A percentile compares a stretch with the other conserved stretches of the same genome.
Conservation (phyloP, 1,284 basidiomycete species). For the Sporisorium iseilematis-ciliati region DNA sequence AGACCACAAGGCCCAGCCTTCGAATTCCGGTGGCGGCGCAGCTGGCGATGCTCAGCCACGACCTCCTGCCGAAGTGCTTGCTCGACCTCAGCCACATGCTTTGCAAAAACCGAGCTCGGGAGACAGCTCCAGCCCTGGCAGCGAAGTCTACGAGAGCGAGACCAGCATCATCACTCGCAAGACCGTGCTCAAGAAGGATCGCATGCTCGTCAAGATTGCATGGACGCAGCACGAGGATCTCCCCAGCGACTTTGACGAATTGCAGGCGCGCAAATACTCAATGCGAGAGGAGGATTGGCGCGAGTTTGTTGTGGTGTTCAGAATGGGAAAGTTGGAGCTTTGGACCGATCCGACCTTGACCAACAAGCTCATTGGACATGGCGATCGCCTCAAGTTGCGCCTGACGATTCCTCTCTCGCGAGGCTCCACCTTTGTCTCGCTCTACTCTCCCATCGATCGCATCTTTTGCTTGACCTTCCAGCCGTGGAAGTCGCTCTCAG, state of each 20-base stretch:
- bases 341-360: constrained; percentile 77
- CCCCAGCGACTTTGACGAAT: constrained; percentile 77
- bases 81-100: constrained; percentile 43
- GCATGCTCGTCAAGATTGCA: constrained; percentile 83
- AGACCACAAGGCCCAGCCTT: background rate
- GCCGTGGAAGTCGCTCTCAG: constrained; percentile 33
- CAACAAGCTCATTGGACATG: constrained; percentile 47
- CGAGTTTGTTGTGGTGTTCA: constrained; percentile 84
- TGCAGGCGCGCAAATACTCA: constrained; percentile 73
- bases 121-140: constrained; percentile 8
- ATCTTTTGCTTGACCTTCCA: constrained; percentile 79
- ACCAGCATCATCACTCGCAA: constrained; percentile 42
- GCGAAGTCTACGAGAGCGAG: constrained; percentile 17
- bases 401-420: constrained; percentile 78
- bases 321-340: constrained; percentile 79
- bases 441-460: constrained; percentile 84
- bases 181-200: constrained; percentile 74
- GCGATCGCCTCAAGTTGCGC: constrained; percentile 74
- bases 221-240: constrained; percentile 75
- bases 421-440: constrained; percentile 76
- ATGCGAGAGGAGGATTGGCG: constrained; percentile 79
- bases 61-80: constrained; percentile 59
- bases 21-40: background rate
- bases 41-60: constrained; percentile 54
- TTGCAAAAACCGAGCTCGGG: background rate